Percentiles rank a stretch among this genome's conserved stretches.
These are phyloP conservation scores for Aspergillus luchuensis DNA, from an alignment of 2,329 filamentous ascomycete genomes.

Conservation along the genomic window DNA sequence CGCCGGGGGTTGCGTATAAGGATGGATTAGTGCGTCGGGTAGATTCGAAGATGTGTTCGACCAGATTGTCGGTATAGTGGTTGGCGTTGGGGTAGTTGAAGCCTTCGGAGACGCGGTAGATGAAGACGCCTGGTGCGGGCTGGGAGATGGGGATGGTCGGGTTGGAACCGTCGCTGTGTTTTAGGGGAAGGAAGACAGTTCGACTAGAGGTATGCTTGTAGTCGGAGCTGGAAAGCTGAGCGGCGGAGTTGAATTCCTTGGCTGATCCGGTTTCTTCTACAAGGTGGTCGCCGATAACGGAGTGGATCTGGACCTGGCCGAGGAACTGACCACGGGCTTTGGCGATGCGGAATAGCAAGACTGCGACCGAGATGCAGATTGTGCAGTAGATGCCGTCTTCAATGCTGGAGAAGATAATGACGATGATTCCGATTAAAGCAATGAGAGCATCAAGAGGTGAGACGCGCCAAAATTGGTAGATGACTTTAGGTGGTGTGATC, in stretches of 20 bases:
- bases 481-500: slow-evolving; percentile 82
- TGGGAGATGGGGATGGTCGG: slow-evolving; percentile 73
- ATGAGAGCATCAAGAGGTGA: slow-evolving; percentile 87
- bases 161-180: slow-evolving; percentile 88
- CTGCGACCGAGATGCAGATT: slow-evolving; percentile 70
- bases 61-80: slow-evolving; percentile 79
- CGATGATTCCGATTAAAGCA: slow-evolving; percentile 87
- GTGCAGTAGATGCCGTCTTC: slow-evolving; percentile 92
- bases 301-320: slow-evolving; percentile 79
- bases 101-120: slow-evolving; percentile 90
- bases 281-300: slow-evolving; percentile 74
- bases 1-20: slow-evolving; percentile 69
- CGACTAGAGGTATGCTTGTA: slow-evolving; percentile 58
- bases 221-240: slow-evolving; percentile 29
- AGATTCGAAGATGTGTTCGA: slow-evolving; percentile 65
- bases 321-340: slow-evolving; percentile 82
- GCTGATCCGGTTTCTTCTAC: slow-evolving; percentile 62
- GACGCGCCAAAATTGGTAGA: slow-evolving; percentile 93
- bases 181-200: slow-evolving; percentile 83
- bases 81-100: slow-evolving; percentile 97
- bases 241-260: slow-evolving; percentile 56
- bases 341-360: slow-evolving; percentile 81
- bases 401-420: slow-evolving; percentile 83
- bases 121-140: slow-evolving; percentile 90
- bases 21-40: slow-evolving; percentile 75